Base-by-base conservation (phyloP, 2,329 filamentous ascomycete species). In the Trichoderma atrobrunneum region DNA sequence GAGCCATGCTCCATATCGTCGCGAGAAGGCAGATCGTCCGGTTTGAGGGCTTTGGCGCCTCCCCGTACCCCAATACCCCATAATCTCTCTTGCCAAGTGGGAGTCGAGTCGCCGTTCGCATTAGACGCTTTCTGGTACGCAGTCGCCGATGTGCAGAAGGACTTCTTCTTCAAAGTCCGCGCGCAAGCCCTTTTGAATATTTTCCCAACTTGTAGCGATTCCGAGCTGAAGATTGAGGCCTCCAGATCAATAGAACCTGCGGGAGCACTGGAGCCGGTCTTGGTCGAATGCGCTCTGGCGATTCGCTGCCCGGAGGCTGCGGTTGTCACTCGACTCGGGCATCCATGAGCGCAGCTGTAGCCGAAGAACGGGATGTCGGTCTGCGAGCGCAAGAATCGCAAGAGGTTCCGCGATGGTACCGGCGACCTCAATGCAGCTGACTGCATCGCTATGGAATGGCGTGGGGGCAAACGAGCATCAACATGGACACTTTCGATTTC, bases 361-460 rank as follows among this genome's bases (percentile, higher is more conserved):
- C 79, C 83, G 80, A 87, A 86, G 76, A 88, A 87, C 74, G 87
- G 78, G 70, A 85, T 84, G 76, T 92, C 87, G 75, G 92, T 89
- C 80, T 95, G 93, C 69, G 85, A 88, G 75, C 89, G 90, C 74
- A 96, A 86, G 80, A 93, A 95, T 76, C 90, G 90, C 74, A 96
- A 85, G 24, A 95, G 87, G 72, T 80, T 84, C 75, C 81, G 81
- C 66, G 87, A 89, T 30, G 88, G 88, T 66, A 85, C 87, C 63
- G 84, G 83, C 54, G 79, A 74, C 74, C 80, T 82, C 77, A 85
- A 76, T 74, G 80, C 78, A 73, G 82, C 62, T 39, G 72, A 81
- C 75, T 83, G 83, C 85, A 88, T 88, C 74, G 78, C 82, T 75
- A 32, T 60, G 60, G 43, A 68, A 51, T 72, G 72, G 73, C 73